Conservation (phyloP, 768 basidiomycete genomes). For the Amanita fuliginea region DNA sequence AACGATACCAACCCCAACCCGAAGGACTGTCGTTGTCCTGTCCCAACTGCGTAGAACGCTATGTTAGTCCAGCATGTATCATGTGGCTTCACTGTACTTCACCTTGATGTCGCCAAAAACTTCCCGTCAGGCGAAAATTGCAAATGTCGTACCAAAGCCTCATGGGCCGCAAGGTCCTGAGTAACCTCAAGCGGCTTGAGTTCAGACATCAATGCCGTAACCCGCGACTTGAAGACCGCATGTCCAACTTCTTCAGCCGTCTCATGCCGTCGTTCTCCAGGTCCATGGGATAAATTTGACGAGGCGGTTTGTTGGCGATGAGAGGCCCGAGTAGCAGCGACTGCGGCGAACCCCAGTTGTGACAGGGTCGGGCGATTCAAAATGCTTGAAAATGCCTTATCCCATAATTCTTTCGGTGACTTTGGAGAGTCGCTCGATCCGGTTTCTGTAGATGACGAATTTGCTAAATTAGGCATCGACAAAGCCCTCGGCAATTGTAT, state of each 20-base stretch:
- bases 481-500: not conserved
- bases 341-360: constrained; percentile 3
- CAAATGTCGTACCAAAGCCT: constrained; percentile 58
- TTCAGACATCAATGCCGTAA: constrained; percentile 43
- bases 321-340: constrained; percentile 13
- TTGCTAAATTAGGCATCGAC: constrained; percentile 8
- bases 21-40: constrained; percentile 56
- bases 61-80: not conserved
- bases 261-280: constrained; percentile 17
- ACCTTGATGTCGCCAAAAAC: constrained; percentile 67
- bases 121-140: constrained; percentile 72
- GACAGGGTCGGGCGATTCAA: constrained; percentile 3
- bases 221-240: constrained; percentile 36
- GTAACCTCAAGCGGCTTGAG: constrained; percentile 42
- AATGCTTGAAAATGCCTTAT: constrained; percentile 3
- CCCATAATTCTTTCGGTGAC: constrained; percentile 10
- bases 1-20: constrained; percentile 38
- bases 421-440: constrained; percentile 2
- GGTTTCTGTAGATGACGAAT: not conserved
- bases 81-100: constrained; percentile 5
- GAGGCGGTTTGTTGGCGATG: constrained; percentile 25
- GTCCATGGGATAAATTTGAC: constrained; percentile 13
- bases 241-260: constrained; percentile 20
- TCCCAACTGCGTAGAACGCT: constrained; percentile 38
- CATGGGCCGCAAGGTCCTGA: constrained; percentile 53